Evolutionary conservation across 345 rosid species (phyloP).

Genomic region (Gossypium herbaceum): DNA sequence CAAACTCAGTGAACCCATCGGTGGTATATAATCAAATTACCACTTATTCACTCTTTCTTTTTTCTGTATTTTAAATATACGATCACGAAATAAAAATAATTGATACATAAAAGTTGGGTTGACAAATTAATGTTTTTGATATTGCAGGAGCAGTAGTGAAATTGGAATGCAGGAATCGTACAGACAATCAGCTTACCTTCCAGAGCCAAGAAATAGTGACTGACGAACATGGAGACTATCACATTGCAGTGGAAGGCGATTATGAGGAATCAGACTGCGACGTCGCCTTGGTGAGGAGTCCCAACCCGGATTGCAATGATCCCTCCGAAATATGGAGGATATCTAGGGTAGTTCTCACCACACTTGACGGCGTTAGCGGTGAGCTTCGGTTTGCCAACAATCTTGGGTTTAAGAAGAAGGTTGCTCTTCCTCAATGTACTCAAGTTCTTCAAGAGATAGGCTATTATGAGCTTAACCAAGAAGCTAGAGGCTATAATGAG

Average conservation of each 20-base stretch:
- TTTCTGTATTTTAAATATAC: no score
- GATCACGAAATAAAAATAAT: no score
- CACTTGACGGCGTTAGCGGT: slow-evolving; percentile 11
- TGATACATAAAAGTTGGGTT: no score
- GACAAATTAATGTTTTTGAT: background rate
- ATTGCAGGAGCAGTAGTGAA: background rate
- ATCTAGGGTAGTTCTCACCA: slow-evolving; percentile 22
- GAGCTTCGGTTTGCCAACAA: slow-evolving; percentile 21
- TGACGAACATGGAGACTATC: slow-evolving; percentile 18
- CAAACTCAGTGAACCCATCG: background rate
- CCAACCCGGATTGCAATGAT: slow-evolving; percentile 22
- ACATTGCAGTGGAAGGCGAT: slow-evolving; percentile 24
- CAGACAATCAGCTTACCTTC: background rate
- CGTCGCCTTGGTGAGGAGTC: slow-evolving; percentile 15
- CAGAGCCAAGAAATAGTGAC: slow-evolving; percentile 2
- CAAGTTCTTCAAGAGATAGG: slow-evolving; percentile 26
- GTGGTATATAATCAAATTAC: slow-evolving; percentile 7
- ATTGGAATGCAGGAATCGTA: background rate
- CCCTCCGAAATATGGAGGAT: background rate
- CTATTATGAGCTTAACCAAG: background rate
- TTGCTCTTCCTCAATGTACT: slow-evolving; percentile 17
- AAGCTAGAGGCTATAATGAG: no score
- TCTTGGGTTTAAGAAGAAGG: slow-evolving; percentile 29
- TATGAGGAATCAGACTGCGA: slow-evolving; percentile 34
- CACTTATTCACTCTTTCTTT: slow-evolving; percentile 10